These are phyloP conservation scores for Pythium rishiriense DNA, from an alignment of 352 stramenopile species.

Conservation along the genomic window DNA sequence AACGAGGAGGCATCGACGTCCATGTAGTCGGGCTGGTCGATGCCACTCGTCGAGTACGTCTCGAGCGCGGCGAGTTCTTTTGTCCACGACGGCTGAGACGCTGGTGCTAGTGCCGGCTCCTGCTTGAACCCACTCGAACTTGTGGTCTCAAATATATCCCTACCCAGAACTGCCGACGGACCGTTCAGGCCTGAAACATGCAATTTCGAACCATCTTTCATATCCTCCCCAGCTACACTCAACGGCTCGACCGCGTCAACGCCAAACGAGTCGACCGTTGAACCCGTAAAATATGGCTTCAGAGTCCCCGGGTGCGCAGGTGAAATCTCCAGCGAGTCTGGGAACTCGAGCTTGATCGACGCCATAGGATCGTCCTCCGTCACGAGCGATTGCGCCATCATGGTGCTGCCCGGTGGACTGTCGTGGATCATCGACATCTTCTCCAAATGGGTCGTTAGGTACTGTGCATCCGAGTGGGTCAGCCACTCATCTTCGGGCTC, in stretches of 20 bases:
- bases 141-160: slow-evolving; percentile 2
- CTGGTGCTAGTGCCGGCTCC: slow-evolving; percentile 2
- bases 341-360: slow-evolving; percentile 20
- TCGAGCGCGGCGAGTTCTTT: slow-evolving; percentile 21
- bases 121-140: slow-evolving; percentile 17
- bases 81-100: slow-evolving; percentile 9
- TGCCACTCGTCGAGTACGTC: slow-evolving; percentile 20
- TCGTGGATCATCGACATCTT: slow-evolving; percentile 60
- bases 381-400: neutral
- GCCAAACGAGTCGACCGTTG: slow-evolving; percentile 24
- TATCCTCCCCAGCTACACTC: slow-evolving; percentile 22
- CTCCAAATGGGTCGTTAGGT: slow-evolving; percentile 62
- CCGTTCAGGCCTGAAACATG: slow-evolving; percentile 15
- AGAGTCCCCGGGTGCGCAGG: neutral
- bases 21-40: slow-evolving; percentile 27
- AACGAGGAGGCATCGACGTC: slow-evolving; percentile 25
- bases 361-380: neutral
- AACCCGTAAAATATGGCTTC: slow-evolving; percentile 17
- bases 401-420: slow-evolving; percentile 10
- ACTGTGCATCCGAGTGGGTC: slow-evolving; percentile 34
- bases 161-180: slow-evolving; percentile 5
- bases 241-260: slow-evolving; percentile 5
- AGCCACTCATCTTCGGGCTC: slow-evolving; percentile 22
- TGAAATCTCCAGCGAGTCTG: neutral
- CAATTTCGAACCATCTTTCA: slow-evolving; percentile 30